Percentiles rank a stretch among this genome's conserved stretches.
These are phyloP conservation scores for Cryptococcus sp. DNA, from an alignment of 1,284 basidiomycete species.

Conservation along the genomic window DNA sequence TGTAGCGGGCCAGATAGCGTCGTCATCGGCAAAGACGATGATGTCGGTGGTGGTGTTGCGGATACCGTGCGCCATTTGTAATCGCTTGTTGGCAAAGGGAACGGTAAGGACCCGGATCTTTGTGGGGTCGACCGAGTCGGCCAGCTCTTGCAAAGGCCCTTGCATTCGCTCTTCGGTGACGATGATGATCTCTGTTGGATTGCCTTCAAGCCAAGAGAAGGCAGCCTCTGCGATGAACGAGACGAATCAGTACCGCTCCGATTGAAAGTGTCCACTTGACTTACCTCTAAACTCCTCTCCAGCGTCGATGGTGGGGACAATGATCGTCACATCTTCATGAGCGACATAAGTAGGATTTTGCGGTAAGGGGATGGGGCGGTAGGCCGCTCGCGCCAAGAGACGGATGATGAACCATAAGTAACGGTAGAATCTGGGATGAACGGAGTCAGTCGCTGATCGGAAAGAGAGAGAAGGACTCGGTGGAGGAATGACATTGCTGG, in stretches of 20 bases:
- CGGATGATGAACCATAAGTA: slow-evolving; percentile 89
- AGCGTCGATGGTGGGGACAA: slow-evolving; percentile 91
- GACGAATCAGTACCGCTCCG: not conserved
- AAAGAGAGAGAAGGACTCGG: not conserved
- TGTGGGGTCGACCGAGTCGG: slow-evolving; percentile 77
- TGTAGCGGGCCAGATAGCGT: slow-evolving; percentile 90
- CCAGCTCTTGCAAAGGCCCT: slow-evolving; percentile 79
- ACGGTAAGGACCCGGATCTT: slow-evolving; percentile 84
- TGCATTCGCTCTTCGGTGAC: slow-evolving; percentile 90
- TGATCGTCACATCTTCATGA: slow-evolving; percentile 88
- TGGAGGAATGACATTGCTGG: not conserved
- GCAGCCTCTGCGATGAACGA: slow-evolving; percentile 65
- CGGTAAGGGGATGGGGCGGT: slow-evolving; percentile 81
- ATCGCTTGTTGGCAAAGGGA: slow-evolving; percentile 86
- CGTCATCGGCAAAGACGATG: slow-evolving; percentile 93
- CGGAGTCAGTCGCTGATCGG: not conserved
- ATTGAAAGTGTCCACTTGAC: slow-evolving; percentile 9
- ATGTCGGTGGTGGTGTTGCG: slow-evolving; percentile 86
- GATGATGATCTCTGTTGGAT: slow-evolving; percentile 89
- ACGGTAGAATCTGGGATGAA: slow-evolving; percentile 62
- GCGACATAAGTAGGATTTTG: slow-evolving; percentile 85
- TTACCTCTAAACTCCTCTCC: slow-evolving; percentile 80
- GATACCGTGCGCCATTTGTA: slow-evolving; percentile 90
- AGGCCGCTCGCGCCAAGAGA: slow-evolving; percentile 70
- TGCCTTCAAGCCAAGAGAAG: slow-evolving; percentile 82